Evolutionary conservation across 2,329 filamentous ascomycete genomes (phyloP).

Genomic region (Beauveria varroae): DNA sequence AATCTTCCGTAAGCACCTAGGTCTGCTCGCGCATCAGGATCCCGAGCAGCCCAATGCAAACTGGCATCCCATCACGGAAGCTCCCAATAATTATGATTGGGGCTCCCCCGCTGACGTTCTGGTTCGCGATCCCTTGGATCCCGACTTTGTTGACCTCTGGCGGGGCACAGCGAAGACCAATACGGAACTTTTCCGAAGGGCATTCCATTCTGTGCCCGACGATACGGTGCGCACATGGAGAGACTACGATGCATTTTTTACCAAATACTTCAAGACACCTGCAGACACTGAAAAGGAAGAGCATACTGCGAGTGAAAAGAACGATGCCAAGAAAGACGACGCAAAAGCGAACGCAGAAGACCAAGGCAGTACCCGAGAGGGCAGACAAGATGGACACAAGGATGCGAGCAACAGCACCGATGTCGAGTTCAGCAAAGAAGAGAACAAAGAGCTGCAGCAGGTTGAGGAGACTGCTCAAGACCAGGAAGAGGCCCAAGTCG

Average conservation of each 20-base stretch:
- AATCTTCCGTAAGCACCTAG: conserved; percentile 87
- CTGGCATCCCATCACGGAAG: conserved; percentile 52
- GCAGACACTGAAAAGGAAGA: conserved; percentile 32
- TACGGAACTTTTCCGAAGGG: conserved; percentile 70
- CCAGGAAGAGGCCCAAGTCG: conserved; percentile 32
- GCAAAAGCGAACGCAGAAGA: background rate
- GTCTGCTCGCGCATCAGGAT: conserved; percentile 67
- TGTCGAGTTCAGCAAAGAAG: background rate
- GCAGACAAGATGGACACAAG: background rate
- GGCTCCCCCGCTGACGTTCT: conserved; percentile 58
- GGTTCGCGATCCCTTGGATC: conserved; percentile 66
- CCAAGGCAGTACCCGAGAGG: background rate
- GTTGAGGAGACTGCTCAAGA: conserved; percentile 31
- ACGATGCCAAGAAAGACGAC: background rate
- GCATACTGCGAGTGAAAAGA: conserved; percentile 19
- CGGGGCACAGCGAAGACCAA: conserved; percentile 64
- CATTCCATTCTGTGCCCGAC: conserved; percentile 74
- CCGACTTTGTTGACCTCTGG: conserved; percentile 66
- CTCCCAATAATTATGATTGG: conserved; percentile 67
- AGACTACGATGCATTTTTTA: conserved; percentile 66
- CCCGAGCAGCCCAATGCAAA: conserved; percentile 63
- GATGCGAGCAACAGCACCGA: background rate
- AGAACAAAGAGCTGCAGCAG: background rate
- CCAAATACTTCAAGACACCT: conserved; percentile 55
- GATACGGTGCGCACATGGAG: conserved; percentile 64